Evolutionary conservation across 352 stramenopile species (phyloP), one percentile per base, ranked within the genome.

Genomic region (Phytophthora pluvialis): DNA sequence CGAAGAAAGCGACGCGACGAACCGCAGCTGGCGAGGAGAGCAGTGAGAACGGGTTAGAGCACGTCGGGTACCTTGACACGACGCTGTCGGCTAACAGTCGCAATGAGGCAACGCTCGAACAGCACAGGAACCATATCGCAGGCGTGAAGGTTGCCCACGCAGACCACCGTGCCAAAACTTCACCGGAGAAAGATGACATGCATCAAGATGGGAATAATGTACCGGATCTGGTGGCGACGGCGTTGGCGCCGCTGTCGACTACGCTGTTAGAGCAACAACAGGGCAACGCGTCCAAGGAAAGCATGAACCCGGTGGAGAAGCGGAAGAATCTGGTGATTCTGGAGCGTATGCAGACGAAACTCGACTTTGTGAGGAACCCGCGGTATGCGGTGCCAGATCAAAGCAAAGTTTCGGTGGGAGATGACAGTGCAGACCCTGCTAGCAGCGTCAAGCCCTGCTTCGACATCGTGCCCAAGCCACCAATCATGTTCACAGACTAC

Each of bases 321-420:
- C 70, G 79, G 5, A 80, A 80, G 44, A 94, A 94, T 57, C 64
- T 81, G 51, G 79, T 52, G 29, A 92, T 94, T 51, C 75, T 93
- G 10, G 51, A 80, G 7, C 83, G 82, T 13, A 93, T 94, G 86
- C 82, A 94, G 55, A 91, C 66, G 8, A 91, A 90, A 39, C 84
- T 94, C 15, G 73, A 89, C 46, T 94, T 88, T 59, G 33, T 83
- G 1, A 70, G 86, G 32, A 94, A 94, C 28, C 83, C 86, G 10
- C 75, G 86, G 3, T 92, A 75, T 49, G 61, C 66, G 3, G 57
- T 55, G 18, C 61, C 55, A 25, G 50, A 64, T 15, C 60, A 32
- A 13, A 29, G 4, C 9, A 60, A 39, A 36, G 32, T 11, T 26
- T 54, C 38, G 25, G 10, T 16, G 9, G 31, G 11, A 38, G 5